phyloP scores from a whole-genome alignment of 257 asterid species.

The Echites panduratus region DNA sequence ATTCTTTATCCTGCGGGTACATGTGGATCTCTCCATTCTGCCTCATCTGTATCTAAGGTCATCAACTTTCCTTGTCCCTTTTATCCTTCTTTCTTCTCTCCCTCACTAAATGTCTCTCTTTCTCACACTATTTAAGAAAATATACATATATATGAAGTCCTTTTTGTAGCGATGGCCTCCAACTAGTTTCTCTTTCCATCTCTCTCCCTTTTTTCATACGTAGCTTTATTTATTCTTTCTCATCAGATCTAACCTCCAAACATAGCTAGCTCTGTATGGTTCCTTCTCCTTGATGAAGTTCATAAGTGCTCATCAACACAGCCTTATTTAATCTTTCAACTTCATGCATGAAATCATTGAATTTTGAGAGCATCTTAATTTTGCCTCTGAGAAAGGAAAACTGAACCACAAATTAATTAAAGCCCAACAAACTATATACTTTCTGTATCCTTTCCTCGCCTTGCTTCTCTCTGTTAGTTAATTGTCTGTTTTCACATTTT shows the following conservation, averaged over 20 bases:
- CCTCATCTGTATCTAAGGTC: slow-evolving; percentile 27
- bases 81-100: not conserved
- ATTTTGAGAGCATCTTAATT: slow-evolving; percentile 19
- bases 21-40: slow-evolving; percentile 33
- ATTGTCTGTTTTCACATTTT: not conserved
- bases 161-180: slow-evolving; percentile 4
- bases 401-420: slow-evolving; percentile 15
- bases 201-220: slow-evolving; percentile 8
- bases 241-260: slow-evolving; percentile 40
- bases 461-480: slow-evolving; percentile 4
- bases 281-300: slow-evolving; percentile 52
- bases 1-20: slow-evolving; percentile 23
- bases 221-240: slow-evolving; percentile 38
- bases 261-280: slow-evolving; percentile 27
- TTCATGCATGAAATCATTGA: slow-evolving; percentile 76
- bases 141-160: slow-evolving; percentile 9
- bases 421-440: slow-evolving; percentile 2
- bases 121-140: not conserved
- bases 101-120: not conserved
- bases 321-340: slow-evolving; percentile 31
- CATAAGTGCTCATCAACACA: slow-evolving; percentile 58
- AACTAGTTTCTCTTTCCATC: slow-evolving; percentile 1
- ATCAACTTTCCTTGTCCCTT: slow-evolving; percentile 27
- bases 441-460: slow-evolving; percentile 20
- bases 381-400: slow-evolving; percentile 53